phyloP scores from a whole-genome alignment of 2,329 filamentous ascomycete species.

The Trichoderma brevicompactum region DNA sequence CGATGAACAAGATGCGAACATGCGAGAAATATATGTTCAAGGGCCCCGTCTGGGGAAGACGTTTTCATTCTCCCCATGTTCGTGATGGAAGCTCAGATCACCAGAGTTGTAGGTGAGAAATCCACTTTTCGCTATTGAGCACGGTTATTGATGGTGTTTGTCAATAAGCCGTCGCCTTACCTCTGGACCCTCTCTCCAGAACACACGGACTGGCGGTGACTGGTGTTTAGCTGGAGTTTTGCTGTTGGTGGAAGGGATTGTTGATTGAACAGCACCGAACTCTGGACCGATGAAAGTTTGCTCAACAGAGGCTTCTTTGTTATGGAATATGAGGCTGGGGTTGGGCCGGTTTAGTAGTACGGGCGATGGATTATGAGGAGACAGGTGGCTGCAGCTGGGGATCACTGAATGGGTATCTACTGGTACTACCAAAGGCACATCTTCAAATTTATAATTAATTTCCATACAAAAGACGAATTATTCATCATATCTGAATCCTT shows the following conservation, averaged over 20 bases:
- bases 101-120: background rate
- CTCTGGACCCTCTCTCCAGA: background rate
- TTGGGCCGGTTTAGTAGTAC: background rate
- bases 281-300: background rate
- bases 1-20: background rate
- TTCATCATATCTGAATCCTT: too few species aligned
- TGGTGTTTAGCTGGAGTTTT: background rate
- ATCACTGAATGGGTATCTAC: too few species aligned
- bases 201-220: background rate
- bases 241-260: background rate
- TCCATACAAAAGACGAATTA: too few species aligned
- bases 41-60: background rate
- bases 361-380: background rate
- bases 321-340: background rate
- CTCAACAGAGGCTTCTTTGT: background rate
- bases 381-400: background rate
- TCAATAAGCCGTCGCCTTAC: conserved; percentile 21
- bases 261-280: background rate
- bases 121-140: conserved; percentile 22
- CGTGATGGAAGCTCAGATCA: conserved; percentile 14
- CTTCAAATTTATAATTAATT: too few species aligned
- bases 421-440: too few species aligned
- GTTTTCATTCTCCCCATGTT: background rate
- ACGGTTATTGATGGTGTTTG: conserved; percentile 16
- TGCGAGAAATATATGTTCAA: conserved; percentile 13